Percentiles rank a stretch among this genome's conserved stretches.
Evolutionary conservation across 495 filamentous ascomycete genomes (phyloP).

Genomic region (Aspergillus cristatus): DNA sequence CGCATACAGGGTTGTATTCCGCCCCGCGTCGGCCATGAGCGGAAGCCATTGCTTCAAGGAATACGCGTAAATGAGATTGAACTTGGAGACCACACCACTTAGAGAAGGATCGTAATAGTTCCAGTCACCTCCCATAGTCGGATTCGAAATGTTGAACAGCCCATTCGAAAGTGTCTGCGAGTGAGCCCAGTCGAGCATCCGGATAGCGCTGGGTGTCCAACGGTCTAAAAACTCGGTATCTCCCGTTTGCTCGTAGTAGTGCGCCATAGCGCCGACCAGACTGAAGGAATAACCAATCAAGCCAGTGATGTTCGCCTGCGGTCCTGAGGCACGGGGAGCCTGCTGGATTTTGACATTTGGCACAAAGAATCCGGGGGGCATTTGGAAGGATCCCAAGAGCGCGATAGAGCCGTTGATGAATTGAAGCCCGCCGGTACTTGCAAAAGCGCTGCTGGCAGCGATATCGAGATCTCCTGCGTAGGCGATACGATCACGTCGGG

Average conservation of each 20-base stretch:
- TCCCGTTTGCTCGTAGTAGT: conserved; percentile 11
- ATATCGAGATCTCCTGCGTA: conserved; percentile 15
- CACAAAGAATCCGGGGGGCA: conserved; percentile 11
- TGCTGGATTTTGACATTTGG: conserved; percentile 14
- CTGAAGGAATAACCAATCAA: conserved; percentile 15
- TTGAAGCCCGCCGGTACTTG: conserved; percentile 11
- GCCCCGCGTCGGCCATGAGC: conserved; percentile 5
- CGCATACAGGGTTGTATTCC: conserved; percentile 7
- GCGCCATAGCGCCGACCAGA: conserved; percentile 10
- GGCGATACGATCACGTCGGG: conserved; percentile 13
- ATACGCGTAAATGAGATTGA: conserved; percentile 15
- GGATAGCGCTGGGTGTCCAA: conserved; percentile 9
- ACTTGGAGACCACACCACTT: conserved; percentile 10
- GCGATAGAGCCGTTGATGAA: conserved; percentile 11
- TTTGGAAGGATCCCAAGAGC: conserved; percentile 13
- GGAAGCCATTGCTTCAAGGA: conserved; percentile 7
- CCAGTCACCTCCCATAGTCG: conserved; percentile 12
- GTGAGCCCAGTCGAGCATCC: conserved; percentile 13
- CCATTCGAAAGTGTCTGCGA: conserved; percentile 12
- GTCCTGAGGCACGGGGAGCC: neutral
- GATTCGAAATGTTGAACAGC: conserved; percentile 12
- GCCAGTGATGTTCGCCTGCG: conserved; percentile 15
- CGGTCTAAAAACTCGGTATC: conserved; percentile 3
- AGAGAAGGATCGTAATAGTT: conserved; percentile 16
- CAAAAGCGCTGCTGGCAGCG: conserved; percentile 4